Evolutionary conservation across 768 basidiomycete genomes (phyloP).

Genomic region (Postia placenta): DNA sequence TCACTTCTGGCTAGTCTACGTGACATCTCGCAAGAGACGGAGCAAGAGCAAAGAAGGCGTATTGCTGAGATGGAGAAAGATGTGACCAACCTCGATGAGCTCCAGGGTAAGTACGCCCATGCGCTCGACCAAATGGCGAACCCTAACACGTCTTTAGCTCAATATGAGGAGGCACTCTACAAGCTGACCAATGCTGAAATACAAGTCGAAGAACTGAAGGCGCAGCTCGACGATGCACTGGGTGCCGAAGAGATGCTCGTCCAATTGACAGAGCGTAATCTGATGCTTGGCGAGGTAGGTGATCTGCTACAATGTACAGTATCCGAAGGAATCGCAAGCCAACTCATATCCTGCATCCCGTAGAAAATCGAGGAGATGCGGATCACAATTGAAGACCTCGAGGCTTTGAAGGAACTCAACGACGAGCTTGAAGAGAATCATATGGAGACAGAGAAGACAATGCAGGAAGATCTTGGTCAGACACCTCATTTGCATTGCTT

Average conservation of each 20-base stretch:
- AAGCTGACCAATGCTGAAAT: constrained; percentile 85
- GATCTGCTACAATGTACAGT: not conserved
- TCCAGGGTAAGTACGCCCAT: constrained; percentile 67
- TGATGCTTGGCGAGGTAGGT: constrained; percentile 81
- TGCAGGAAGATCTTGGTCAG: constrained; percentile 86
- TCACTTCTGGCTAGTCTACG: constrained; percentile 50
- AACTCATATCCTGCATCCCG: not conserved
- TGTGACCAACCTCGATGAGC: constrained; percentile 65
- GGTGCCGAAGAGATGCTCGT: constrained; percentile 97
- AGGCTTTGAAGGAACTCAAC: constrained; percentile 90
- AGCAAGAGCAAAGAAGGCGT: constrained; percentile 73
- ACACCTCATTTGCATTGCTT: constrained; percentile 1
- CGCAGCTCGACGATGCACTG: constrained; percentile 90
- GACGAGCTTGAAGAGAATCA: constrained; percentile 98
- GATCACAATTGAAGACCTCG: constrained; percentile 92
- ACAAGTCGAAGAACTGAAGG: constrained; percentile 90
- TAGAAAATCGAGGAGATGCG: constrained; percentile 99
- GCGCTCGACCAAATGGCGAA: too few relatives aligned
- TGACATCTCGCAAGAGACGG: constrained; percentile 83
- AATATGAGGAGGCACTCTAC: constrained; percentile 73
- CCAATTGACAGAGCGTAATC: constrained; percentile 89
- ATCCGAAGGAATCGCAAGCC: not conserved
- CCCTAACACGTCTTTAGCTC: too few relatives aligned
- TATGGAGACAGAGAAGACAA: constrained; percentile 82
- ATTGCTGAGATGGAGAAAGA: constrained; percentile 91